Conservation (phyloP, 768 basidiomycete species). For the Boletus tylopilopsis region DNA sequence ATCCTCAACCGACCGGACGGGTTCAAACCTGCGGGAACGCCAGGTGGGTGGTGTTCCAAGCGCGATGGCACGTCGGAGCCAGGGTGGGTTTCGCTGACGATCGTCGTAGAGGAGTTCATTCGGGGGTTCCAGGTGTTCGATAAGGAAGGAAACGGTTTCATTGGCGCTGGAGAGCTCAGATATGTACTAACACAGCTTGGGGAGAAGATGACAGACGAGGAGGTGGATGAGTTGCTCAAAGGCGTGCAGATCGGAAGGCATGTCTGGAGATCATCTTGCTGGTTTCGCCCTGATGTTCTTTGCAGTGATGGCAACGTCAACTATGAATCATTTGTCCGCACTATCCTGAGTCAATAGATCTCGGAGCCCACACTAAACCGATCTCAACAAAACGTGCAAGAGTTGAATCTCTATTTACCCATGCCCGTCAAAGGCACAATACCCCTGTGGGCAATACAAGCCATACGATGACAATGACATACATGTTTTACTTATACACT, state of each 20-base stretch:
- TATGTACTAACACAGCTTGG: constrained; percentile 95
- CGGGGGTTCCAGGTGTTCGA: constrained; percentile 99
- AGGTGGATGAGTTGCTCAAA: constrained; percentile 96
- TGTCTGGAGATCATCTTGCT: constrained; percentile 31
- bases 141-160: constrained; percentile 70
- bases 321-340: constrained; percentile 95
- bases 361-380: neutral
- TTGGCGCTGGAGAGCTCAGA: constrained; percentile 59
- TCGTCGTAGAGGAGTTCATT: constrained; percentile 88
- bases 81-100: neutral
- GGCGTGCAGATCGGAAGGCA: constrained; percentile 89
- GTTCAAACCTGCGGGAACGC: constrained; percentile 95
- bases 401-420: too few species aligned
- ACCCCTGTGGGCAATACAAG: too few species aligned
- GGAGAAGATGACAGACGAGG: constrained; percentile 97
- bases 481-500: too few species aligned
- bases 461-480: too few species aligned
- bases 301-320: constrained; percentile 93
- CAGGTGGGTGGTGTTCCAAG: constrained; percentile 51
- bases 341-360: constrained; percentile 80
- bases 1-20: constrained; percentile 95
- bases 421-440: too few species aligned
- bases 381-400: too few species aligned
- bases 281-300: neutral
- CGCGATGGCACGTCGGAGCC: neutral